Base-by-base conservation (phyloP, 257 asterid species). In the Galeopsis tetrahit region DNA sequence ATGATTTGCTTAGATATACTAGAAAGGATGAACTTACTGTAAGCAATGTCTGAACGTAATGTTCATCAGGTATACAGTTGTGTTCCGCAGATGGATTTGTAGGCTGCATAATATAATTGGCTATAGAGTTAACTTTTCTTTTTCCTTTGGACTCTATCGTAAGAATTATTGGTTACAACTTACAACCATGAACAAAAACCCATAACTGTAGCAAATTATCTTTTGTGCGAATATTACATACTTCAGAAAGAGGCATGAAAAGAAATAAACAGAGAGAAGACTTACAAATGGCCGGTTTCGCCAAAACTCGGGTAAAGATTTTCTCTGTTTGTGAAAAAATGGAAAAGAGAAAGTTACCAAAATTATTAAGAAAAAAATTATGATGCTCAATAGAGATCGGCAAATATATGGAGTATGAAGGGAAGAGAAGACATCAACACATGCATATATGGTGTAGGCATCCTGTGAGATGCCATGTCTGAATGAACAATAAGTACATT, bases 31-130 rank as follows among this genome's bases (percentile, higher is more conserved):
- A 77, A 79, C 98, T 81, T 85, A 92, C 99, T 40, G 96, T 82
- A 63, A 95, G 90, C 83, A 95, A 83, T 69, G 99, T 95, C 76
- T 84, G 98, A 77, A 95, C 96, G 78, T 95, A 95, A 74, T 95
- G 99, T 86, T 95, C 99, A 81, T 95, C 99, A 21, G 99, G 98
- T 87, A 95, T 87, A 69, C 99, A 95, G 77, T 95, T 92, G 79
- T 95, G 99, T 82, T 91, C 96, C 78, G 85, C 86, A 11, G 90
- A 89, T 64, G 79, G 70, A 38, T 86, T 91, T 36, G 89, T 82
- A 69, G 99, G 91, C 99, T 95, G 92, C 85, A 84, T 36, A 31
- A 55, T 9, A 72, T 31, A 70, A 52, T 63, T 8, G 62, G 31
- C 4, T 21, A 59, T 14, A 74, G 38, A 44, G 63, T 66, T 42